A percentile compares a stretch with the other conserved stretches of the same genome.
Conservation (phyloP, 345 rosid genomes). For the Eutrema yunnanense region DNA sequence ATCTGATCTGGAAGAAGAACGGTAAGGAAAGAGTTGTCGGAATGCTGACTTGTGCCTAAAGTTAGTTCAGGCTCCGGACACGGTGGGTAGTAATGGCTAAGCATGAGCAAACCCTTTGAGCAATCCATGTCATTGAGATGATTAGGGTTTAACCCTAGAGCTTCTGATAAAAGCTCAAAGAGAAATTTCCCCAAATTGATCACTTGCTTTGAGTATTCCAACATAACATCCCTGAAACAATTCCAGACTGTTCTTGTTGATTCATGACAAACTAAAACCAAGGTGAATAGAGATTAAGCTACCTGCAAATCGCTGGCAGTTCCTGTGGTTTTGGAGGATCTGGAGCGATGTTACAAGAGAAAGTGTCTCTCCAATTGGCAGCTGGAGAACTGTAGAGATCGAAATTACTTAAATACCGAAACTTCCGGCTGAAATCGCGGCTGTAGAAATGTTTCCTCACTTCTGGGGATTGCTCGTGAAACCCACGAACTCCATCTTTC, state of each 20-base stretch:
- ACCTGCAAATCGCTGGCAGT: constrained; percentile 30
- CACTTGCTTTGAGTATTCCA: constrained; percentile 38
- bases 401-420: constrained; percentile 23
- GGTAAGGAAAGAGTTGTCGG: constrained; percentile 44
- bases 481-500: constrained; percentile 23
- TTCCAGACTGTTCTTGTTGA: too few species aligned
- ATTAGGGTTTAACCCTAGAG: constrained; percentile 39
- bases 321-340: constrained; percentile 28
- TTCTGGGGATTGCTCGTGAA: constrained; percentile 21
- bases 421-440: constrained; percentile 14
- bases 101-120: constrained; percentile 27
- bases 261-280: too few species aligned
- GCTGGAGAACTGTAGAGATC: constrained; percentile 29
- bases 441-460: constrained; percentile 9
- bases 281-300: not conserved
- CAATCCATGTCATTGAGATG: constrained; percentile 40
- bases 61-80: constrained; percentile 59
- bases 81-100: constrained; percentile 51
- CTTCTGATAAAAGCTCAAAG: constrained; percentile 49
- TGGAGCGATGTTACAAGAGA: constrained; percentile 28
- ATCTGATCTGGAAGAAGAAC: constrained; percentile 57
- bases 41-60: constrained; percentile 40
- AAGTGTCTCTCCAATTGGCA: constrained; percentile 39
- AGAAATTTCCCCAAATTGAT: constrained; percentile 30
- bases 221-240: constrained; percentile 32